Base-by-base conservation (phyloP, 305 asterid species). In the Andrographis paniculata region DNA sequence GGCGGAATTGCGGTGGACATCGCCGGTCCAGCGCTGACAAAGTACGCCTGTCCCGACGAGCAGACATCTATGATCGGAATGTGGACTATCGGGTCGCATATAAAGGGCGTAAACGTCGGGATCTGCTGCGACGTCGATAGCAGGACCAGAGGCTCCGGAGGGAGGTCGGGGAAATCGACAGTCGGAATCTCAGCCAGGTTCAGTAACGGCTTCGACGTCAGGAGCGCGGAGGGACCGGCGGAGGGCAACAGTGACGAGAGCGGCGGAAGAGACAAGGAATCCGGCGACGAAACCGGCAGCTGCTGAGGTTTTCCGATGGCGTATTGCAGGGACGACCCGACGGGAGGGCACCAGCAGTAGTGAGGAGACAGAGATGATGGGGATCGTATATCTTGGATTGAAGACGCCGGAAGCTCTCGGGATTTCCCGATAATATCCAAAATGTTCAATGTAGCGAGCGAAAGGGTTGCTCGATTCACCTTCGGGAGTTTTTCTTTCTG, bases 31-130 rank as follows among this genome's bases (percentile, higher is more conserved):
- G 94, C 84, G 41, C 93, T 82, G 43, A 83, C 99, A 48, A 91
- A 51, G 52, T 87, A 91, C n/a, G 94, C 95, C 58, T 80, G 96
- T 33, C 96, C 99, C 13, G 96, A 80, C 3, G 98, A 86, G 70
- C 87, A 91, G 43, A 82, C 61, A 23, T 77, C 95, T 14, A 91
- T 80, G 20, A 91, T 73, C n/a, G 99, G 99, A 51, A 91, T 62
- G 38, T 91, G 96, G 20, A 91, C 95, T 14, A 91, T 87, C 0
- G 99, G 87, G 58, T 91, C 99, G 12, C 94, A 81, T 9, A 87
- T 75, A 20, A 86, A 58, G 52, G 99, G 94, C 0, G 94, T 74
- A 41, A 80, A 91, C 2, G 83, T 66, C 13, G 84, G 81, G 16
- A 91, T 71, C 70, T 83, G 94, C 66, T 83, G 93, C 1, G 94